These are phyloP conservation scores for Coprinellus micaceus DNA, from an alignment of 768 basidiomycete genomes.

Conservation along the genomic window DNA sequence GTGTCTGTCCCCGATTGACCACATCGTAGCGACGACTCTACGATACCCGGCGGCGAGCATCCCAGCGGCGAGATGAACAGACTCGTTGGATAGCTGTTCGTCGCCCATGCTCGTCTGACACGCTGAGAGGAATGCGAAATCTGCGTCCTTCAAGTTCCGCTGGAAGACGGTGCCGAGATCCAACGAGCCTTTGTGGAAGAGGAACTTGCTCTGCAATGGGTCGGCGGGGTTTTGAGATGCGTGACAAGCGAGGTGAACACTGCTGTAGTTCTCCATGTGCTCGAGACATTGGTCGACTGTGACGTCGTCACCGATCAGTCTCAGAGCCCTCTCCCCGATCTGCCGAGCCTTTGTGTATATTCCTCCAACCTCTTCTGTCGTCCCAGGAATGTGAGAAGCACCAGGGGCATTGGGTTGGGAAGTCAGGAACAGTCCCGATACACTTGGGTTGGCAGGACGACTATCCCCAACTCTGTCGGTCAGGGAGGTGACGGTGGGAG, in stretches of 20 bases:
- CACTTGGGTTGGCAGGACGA: neutral
- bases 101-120: slow-evolving; percentile 35
- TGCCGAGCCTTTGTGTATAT: neutral
- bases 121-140: slow-evolving; percentile 38
- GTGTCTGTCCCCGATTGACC: slow-evolving; percentile 31
- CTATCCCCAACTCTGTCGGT: neutral
- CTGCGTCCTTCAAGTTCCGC: slow-evolving; percentile 10
- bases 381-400: slow-evolving; percentile 7
- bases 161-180: slow-evolving; percentile 13
- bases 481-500: slow-evolving; percentile 1
- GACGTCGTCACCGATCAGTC: slow-evolving; percentile 12
- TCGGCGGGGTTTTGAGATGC: slow-evolving; percentile 23
- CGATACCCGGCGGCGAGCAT: slow-evolving; percentile 29
- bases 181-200: slow-evolving; percentile 18
- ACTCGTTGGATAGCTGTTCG: slow-evolving; percentile 28
- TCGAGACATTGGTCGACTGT: slow-evolving; percentile 11
- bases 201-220: slow-evolving; percentile 22
- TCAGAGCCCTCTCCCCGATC: slow-evolving; percentile 17
- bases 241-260: slow-evolving; percentile 33
- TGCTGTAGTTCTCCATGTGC: slow-evolving; percentile 13
- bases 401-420: slow-evolving; percentile 6
- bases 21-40: slow-evolving; percentile 37
- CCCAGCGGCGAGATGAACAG: slow-evolving; percentile 36
- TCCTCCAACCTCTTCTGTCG: slow-evolving; percentile 4
- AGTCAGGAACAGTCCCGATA: slow-evolving; percentile 4